These are phyloP conservation scores for Cymbopogon citratus DNA, from an alignment of 176 grass and related monocot species.

Conservation along the genomic window DNA sequence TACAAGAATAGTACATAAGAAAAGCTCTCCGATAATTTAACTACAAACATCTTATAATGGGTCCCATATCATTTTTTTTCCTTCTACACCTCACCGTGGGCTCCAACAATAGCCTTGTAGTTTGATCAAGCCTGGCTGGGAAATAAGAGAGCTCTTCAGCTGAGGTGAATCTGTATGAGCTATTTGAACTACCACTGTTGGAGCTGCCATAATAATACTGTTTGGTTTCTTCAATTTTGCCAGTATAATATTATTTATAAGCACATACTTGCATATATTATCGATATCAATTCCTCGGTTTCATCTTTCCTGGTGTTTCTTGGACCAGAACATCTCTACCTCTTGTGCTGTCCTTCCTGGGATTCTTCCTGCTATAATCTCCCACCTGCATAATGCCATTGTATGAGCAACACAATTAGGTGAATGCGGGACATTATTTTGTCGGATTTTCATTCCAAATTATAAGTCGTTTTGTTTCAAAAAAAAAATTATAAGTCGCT, in stretches of 20 bases:
- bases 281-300: neutral
- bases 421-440: neutral
- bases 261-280: neutral
- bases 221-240: neutral
- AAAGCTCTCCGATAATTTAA: neutral
- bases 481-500: too few relatives aligned
- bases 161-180: neutral
- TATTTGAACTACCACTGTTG: neutral
- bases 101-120: neutral
- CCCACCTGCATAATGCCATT: constrained; percentile 52
- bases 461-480: too few relatives aligned
- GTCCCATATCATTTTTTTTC: neutral
- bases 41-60: neutral
- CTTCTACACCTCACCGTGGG: neutral
- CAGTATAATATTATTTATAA: neutral
- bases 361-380: constrained; percentile 60
- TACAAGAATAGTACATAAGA: neutral
- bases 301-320: constrained; percentile 33
- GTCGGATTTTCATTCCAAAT: constrained; percentile 2
- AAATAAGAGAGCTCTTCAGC: neutral
- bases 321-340: constrained; percentile 57
- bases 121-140: neutral
- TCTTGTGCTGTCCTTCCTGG: constrained; percentile 59
- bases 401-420: constrained; percentile 11
- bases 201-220: neutral